These are phyloP conservation scores for Neopestalotiopsis rosae DNA, from an alignment of 2,329 filamentous ascomycete genomes.

Conservation along the genomic window DNA sequence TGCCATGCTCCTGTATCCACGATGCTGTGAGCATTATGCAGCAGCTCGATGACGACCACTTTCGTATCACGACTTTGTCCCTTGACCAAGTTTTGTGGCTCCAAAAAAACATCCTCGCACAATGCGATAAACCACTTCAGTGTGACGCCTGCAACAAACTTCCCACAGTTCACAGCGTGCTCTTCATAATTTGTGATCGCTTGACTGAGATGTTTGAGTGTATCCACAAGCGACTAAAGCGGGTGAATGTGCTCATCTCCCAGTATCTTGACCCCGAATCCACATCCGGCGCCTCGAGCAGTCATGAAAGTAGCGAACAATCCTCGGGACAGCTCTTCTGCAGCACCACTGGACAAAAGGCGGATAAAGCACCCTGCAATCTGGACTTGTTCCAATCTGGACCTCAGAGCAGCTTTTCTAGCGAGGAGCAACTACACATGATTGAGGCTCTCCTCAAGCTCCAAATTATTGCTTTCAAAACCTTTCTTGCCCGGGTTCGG, in stretches of 20 bases:
- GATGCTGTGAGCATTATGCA: conserved; percentile 31
- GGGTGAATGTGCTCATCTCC: conserved; percentile 17
- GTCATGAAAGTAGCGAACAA: conserved; percentile 25
- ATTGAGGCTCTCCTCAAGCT: conserved; percentile 31
- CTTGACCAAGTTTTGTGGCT: conserved; percentile 36
- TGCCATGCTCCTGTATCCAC: conserved; percentile 29
- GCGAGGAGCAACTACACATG: conserved; percentile 37
- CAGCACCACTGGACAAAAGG: conserved; percentile 18
- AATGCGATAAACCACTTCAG: conserved; percentile 33
- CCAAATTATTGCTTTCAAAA: conserved; percentile 32
- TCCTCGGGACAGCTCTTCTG: conserved; percentile 35
- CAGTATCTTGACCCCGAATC: neutral
- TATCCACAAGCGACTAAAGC: conserved; percentile 26
- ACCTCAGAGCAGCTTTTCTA: conserved; percentile 31
- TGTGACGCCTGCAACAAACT: conserved; percentile 27
- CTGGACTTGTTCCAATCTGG: conserved; percentile 31
- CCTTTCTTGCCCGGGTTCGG: conserved; percentile 26
- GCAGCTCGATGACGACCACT: conserved; percentile 37
- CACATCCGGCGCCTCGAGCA: neutral
- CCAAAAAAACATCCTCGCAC: conserved; percentile 36
- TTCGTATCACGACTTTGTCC: conserved; percentile 29
- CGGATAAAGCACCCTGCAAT: conserved; percentile 26
- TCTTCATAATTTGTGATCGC: conserved; percentile 35
- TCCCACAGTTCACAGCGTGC: conserved; percentile 26
- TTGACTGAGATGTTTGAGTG: conserved; percentile 36